Conservation (phyloP, 2,329 filamentous ascomycete genomes). For the Diplodia intermedia region DNA sequence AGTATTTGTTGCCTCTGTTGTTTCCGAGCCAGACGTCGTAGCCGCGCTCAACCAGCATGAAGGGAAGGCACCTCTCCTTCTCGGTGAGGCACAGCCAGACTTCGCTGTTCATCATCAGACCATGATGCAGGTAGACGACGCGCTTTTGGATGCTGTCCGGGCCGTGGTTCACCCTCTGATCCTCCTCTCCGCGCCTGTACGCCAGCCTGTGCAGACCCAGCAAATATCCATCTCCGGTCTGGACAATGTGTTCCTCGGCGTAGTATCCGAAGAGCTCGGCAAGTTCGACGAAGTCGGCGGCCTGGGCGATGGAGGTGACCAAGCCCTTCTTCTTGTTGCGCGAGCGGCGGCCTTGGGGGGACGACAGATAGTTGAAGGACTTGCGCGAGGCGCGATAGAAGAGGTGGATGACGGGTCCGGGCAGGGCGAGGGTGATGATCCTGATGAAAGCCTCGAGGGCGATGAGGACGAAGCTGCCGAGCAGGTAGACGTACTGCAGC, state of each 20-base stretch:
- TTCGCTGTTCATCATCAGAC: conserved; percentile 97
- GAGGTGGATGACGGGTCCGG: conserved; percentile 78
- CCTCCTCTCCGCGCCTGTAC: conserved; percentile 82
- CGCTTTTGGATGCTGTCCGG: conserved; percentile 74
- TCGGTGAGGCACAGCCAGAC: conserved; percentile 96
- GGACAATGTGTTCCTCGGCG: conserved; percentile 94
- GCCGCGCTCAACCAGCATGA: conserved; percentile 84
- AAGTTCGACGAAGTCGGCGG: conserved; percentile 92
- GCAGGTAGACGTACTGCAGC: conserved; percentile 84
- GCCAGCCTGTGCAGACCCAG: conserved; percentile 87
- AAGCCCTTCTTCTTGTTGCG: conserved; percentile 75
- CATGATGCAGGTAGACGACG: conserved; percentile 93
- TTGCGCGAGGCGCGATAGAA: conserved; percentile 83
- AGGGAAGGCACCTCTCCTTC: conserved; percentile 82
- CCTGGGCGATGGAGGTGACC: conserved; percentile 80
- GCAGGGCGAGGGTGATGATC: conserved; percentile 85
- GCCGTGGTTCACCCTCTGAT: conserved; percentile 76
- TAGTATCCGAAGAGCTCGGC: conserved; percentile 90
- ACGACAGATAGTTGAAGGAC: conserved; percentile 80
- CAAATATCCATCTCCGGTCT: conserved; percentile 92
- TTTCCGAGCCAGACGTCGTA: conserved; percentile 99
- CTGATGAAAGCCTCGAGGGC: conserved; percentile 82
- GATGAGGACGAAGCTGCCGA: conserved; percentile 83
- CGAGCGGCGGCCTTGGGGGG: conserved; percentile 71
- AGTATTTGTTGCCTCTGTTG: conserved; percentile 98